Base-by-base conservation (phyloP, 2,329 filamentous ascomycete species). In the Magnaporthiopsis rhizophila region DNA sequence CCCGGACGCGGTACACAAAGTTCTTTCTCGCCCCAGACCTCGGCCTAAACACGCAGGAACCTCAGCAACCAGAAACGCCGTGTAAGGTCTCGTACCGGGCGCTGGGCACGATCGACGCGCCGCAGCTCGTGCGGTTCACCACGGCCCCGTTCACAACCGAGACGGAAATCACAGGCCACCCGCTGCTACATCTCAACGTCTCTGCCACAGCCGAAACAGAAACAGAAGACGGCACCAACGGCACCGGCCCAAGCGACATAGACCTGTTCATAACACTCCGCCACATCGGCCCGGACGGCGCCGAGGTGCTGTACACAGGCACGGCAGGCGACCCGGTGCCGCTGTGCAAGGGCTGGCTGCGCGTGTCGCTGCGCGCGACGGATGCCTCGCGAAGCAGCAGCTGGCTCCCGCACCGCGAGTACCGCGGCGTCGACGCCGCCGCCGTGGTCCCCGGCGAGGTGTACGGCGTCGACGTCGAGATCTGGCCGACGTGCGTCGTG, bases 151-250 rank as follows among this genome's bases (percentile, higher is more conserved):
- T 90, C 65, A 78, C 81, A n/a, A 66, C 77, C 8, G 86, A 90
- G 69, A 88, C 83, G 0, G 89, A 91, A 70, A 84, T 91, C 64
- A 91, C 89, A 0, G 89, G 89, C 0, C 86, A 90, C 69, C 76
- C 89, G 34, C 78, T 84, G 0, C 86, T 86, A 0, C 87, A 86
- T 67, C 77, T 91, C 4, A 85, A 86, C 66, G 83, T 89, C 0
- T 89, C 87, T 0, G 74, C 88, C 3, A 86, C 82, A 0, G 75
- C 87, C 67, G 28, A 26, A 3, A 32, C 60, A 15, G 28, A 26
- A 3, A 32, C 60, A 15, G 38, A 3, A 7, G 77, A 34, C 0
- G 71, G 68, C 68, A 1, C 9, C 12, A 12, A 8, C 32, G 32
- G 32, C 32, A 74, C 70, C 36, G 74, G 70, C 1, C 71, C 74